Evolutionary conservation across 2,329 filamentous ascomycete species (phyloP), one percentile per base, ranked within the genome.

Genomic region (Ciborinia camelliae): DNA sequence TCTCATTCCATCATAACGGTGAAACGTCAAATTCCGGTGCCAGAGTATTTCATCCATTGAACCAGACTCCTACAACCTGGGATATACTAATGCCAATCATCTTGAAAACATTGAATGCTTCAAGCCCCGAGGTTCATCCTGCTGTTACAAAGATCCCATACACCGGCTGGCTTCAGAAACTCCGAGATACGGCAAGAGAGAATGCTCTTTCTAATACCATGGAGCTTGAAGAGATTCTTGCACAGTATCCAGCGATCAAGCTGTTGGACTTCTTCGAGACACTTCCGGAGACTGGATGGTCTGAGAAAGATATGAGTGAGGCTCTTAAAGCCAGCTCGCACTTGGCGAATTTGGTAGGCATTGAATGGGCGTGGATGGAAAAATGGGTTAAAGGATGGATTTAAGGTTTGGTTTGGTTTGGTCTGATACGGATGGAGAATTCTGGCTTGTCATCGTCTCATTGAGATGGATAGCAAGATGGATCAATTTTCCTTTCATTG

Each of bases 341-440:
- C 18, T 55, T 63, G 60, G 5, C n/a, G 15, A 20, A 20, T 10
- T 35, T 63, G 15, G 20, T 1, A 9, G 60, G 39, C 2, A 62
- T 55, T 48, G 28, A 63, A 23, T 4, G 8, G 50, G 39, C 4
- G 30, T 63, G 51, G 60, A 55, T 63, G 51, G 30, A 55, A 37
- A 63, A 48, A 35, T 55, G 51, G 60, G 50, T 55, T 15, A n/a
- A 55, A n/a, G 41, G 51, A 3, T 63, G 60, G 60, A 62, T 62
- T 47, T 39, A 26, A 28, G 30, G 28, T 41, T 23, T 26, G 30
- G 28, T 48, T 50, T 3, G 0, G 10, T 20, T 52, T 12, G 18
- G 28, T 32, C n/a, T n/a, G n/a, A n/a, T n/a, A n/a, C n/a, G n/a
- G n/a, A n/a, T n/a, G n/a, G n/a, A n/a, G n/a, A n/a, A n/a, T n/a